Evolutionary conservation across 2,329 filamentous ascomycete genomes (phyloP).

Genomic region (Hypoxylon sp.): DNA sequence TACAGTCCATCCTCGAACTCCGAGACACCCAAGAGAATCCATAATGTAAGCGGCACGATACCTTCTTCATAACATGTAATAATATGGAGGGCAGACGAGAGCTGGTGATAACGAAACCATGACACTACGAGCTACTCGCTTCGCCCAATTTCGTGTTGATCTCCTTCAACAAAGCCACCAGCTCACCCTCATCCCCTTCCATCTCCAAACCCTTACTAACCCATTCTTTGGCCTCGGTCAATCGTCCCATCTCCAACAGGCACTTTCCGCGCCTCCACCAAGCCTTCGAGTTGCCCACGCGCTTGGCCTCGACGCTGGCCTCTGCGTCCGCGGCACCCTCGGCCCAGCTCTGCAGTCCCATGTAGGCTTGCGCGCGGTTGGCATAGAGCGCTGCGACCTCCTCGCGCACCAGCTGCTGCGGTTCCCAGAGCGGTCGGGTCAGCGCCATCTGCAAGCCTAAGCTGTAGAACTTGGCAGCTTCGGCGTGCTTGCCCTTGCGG

Average conservation of each 20-base stretch:
- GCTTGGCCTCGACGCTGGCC: conserved; percentile 86
- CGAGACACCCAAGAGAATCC: conserved; percentile 11
- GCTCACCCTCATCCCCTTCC: conserved; percentile 74
- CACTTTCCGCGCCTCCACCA: conserved; percentile 92
- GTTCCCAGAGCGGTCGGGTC: conserved; percentile 86
- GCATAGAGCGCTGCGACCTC: conserved; percentile 82
- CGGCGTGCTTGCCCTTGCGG: conserved; percentile 76
- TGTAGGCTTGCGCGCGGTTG: conserved; percentile 90
- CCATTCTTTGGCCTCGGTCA: conserved; percentile 84
- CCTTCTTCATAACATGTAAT: not conserved
- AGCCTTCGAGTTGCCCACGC: conserved; percentile 87
- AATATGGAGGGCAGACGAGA: conserved; percentile 1
- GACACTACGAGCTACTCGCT: conserved; percentile 26
- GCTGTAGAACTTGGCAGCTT: conserved; percentile 82
- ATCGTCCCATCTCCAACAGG: conserved; percentile 86
- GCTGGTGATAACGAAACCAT: not conserved
- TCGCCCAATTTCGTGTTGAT: conserved; percentile 58
- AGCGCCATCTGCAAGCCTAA: conserved; percentile 92
- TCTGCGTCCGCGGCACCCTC: conserved; percentile 90
- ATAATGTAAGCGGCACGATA: not conserved
- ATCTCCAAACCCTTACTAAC: conserved; percentile 81
- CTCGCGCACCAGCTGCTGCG: conserved; percentile 81
- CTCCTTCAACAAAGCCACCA: conserved; percentile 71
- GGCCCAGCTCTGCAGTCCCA: conserved; percentile 82
- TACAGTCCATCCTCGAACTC: conserved; percentile 19